phyloP scores from a whole-genome alignment of 2,329 filamentous ascomycete genomes.

The Atkinsonella hypoxylon region DNA sequence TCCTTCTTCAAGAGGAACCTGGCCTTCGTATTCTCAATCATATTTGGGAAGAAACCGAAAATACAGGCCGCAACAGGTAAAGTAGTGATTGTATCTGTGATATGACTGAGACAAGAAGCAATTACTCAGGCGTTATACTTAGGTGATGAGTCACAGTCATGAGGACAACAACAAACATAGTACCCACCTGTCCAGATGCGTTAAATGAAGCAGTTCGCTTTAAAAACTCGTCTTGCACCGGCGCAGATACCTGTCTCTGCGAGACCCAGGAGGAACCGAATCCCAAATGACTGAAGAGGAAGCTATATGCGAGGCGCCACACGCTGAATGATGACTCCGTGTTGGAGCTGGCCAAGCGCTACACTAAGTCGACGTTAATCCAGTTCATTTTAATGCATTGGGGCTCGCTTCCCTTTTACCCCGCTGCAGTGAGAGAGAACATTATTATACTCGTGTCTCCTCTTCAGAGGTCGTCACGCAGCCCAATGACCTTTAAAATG shows the following conservation, averaged over 20 bases:
- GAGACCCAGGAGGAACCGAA: constrained; percentile 26
- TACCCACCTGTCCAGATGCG: constrained; percentile 45
- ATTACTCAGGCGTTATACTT: too few relatives aligned
- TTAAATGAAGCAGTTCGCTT: constrained; percentile 51
- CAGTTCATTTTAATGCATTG: not conserved
- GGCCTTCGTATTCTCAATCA: not conserved
- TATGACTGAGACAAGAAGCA: not conserved
- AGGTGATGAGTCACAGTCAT: constrained; percentile 46
- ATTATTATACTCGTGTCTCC: not conserved
- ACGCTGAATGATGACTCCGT: constrained; percentile 50
- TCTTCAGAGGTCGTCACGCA: not conserved
- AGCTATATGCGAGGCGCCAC: constrained; percentile 52
- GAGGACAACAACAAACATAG: constrained; percentile 40
- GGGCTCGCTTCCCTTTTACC: not conserved
- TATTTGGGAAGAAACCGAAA: not conserved
- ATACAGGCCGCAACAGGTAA: not conserved
- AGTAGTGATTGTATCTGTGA: not conserved
- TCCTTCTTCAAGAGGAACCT: not conserved
- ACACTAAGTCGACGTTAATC: not conserved
- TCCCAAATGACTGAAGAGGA: constrained; percentile 45
- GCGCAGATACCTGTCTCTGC: constrained; percentile 28
- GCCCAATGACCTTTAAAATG: not conserved
- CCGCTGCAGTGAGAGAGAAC: not conserved
- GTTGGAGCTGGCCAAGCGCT: constrained; percentile 46
- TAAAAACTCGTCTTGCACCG: constrained; percentile 30